Evolutionary conservation across 768 basidiomycete species (phyloP), one percentile per base, ranked within the genome.

Genomic region (Hortiboletus flavorubellus): DNA sequence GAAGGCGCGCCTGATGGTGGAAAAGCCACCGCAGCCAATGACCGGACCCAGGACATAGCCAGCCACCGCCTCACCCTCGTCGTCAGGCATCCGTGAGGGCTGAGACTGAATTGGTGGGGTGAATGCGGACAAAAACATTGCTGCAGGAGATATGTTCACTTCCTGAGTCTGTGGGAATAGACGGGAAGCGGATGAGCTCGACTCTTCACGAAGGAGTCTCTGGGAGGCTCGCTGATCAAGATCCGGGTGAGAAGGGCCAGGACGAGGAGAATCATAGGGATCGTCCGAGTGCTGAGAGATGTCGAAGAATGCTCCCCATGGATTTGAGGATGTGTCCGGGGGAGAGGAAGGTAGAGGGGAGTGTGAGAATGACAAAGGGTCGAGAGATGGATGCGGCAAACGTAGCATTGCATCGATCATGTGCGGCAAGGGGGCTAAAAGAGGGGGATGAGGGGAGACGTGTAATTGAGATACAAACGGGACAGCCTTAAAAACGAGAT

Each of bases 21-120:
- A 91, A 68, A 92, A 91, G 8, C 84, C 88, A 9, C 94, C 93
- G 56, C 81, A 77, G 26, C 89, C 93, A 12, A 96, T 80, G 60
- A 88, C 75, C 31, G 78, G 77, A 15, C 91, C 93, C 0, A 97
- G 79, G 8, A 78, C 81, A 66, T 93, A 95, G 10, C 87, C 86
- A 0, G 81, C 78, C 11, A 94, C 77, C 23, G 73, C 64, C 49
- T 86, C 76, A 3, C 89, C 89, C 62, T 88, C 86, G 16, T 79
- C 81, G 61, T 92, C 89, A 6, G 82, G 80, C 7, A 76, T 70
- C 6, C 67, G 67, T 2, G 73, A 58, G 3, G 71, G 53, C 1
- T 74, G 66, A 4, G 72, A 54, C 2, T 72, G 66, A 0, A 63
- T 57, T 0, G 76, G 64, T 2, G 80, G 76, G 21, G 75, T 79